A percentile compares a stretch with the other conserved stretches of the same genome.
Conservation (phyloP, 2,329 filamentous ascomycete genomes). For the Stylonectria norvegica region DNA sequence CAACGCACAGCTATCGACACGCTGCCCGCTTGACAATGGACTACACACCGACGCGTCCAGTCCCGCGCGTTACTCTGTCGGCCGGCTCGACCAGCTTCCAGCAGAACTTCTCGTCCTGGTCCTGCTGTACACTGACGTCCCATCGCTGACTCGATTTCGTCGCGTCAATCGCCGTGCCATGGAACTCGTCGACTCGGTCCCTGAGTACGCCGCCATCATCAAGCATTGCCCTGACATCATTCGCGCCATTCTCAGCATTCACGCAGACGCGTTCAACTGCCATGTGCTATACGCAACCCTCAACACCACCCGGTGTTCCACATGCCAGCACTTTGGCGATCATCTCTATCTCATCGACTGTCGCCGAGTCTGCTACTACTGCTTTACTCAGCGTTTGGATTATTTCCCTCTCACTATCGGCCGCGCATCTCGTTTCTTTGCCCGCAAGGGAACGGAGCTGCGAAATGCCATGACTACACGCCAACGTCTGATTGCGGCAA, state of each 20-base stretch:
- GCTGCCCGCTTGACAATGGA: conserved; percentile 28
- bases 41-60: conserved; percentile 9
- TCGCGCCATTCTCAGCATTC: conserved; percentile 33
- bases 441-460: not conserved
- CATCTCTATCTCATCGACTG: conserved; percentile 39
- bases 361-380: conserved; percentile 38
- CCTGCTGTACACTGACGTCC: conserved; percentile 31
- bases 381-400: conserved; percentile 27
- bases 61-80: conserved; percentile 11
- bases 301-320: conserved; percentile 30
- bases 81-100: conserved; percentile 30
- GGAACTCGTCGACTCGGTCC: conserved; percentile 34
- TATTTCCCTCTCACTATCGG: conserved; percentile 29
- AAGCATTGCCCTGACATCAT: conserved; percentile 30
- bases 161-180: conserved; percentile 35
- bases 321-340: conserved; percentile 36
- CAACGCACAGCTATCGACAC: conserved; percentile 13
- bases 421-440: conserved; percentile 4
- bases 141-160: conserved; percentile 34
- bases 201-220: conserved; percentile 32
- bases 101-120: conserved; percentile 28
- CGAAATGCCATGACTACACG: not conserved
- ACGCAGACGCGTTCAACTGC: conserved; percentile 30
- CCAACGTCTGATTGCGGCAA: conserved; percentile 1
- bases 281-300: conserved; percentile 33